Conservation (phyloP, 352 stramenopile species). For the Blastocystis sp. region DNA sequence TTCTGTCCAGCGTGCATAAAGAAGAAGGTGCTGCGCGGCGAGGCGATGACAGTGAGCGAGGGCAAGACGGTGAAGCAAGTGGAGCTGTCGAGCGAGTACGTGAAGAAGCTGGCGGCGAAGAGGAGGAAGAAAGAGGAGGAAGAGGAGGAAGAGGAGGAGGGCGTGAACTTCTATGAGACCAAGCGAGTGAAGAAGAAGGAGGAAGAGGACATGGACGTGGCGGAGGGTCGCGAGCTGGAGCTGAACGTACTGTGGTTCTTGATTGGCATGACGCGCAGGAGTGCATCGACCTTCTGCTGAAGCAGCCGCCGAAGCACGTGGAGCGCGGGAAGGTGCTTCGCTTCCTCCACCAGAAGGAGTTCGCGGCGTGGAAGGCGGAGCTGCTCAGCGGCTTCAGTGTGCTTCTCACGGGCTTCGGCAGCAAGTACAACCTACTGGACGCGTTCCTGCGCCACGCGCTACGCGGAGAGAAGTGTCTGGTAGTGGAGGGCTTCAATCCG, state of each 20-base stretch:
- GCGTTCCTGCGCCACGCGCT: slow-evolving; percentile 19
- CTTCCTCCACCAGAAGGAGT: neutral
- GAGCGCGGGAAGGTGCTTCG: slow-evolving; percentile 49
- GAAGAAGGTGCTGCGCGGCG: slow-evolving; percentile 38
- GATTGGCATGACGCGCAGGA: neutral
- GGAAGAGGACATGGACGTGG: slow-evolving; percentile 1
- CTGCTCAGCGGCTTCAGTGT: slow-evolving; percentile 37
- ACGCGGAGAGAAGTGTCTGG: neutral
- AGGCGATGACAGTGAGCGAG: neutral
- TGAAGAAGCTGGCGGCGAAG: neutral
- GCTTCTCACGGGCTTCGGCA: slow-evolving; percentile 27
- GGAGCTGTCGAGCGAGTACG: slow-evolving; percentile 8
- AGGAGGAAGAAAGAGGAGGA: neutral
- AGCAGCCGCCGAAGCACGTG: slow-evolving; percentile 41
- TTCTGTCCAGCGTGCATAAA: slow-evolving; percentile 68
- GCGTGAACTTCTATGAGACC: slow-evolving; percentile 46
- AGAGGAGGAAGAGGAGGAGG: slow-evolving; percentile 17
- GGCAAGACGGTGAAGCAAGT: slow-evolving; percentile 4
- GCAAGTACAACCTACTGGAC: slow-evolving; percentile 13
- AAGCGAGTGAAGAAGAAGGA: slow-evolving; percentile 35
- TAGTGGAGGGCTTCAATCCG: slow-evolving; percentile 40
- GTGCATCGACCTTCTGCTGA: slow-evolving; percentile 14
- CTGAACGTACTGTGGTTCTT: neutral
- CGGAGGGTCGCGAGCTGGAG: neutral
- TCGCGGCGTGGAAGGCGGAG: slow-evolving; percentile 25